Base-by-base conservation (phyloP, 768 basidiomycete genomes). In the Sutorius australiensis region DNA sequence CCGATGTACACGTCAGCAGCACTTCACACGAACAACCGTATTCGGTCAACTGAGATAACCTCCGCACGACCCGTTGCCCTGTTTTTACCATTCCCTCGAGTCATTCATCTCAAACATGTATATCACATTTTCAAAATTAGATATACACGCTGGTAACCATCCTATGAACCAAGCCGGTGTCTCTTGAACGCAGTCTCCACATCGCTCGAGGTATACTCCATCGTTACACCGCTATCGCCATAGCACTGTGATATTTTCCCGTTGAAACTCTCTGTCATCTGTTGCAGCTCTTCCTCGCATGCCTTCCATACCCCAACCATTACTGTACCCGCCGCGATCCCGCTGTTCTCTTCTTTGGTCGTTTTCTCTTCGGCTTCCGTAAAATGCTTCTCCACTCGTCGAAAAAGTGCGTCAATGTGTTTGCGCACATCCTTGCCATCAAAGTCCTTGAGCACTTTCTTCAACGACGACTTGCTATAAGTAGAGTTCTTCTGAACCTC, bases 351-450 rank as follows among this genome's bases (percentile, higher is more conserved):
- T 53, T 86, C 82, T 4, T 73, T 77, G 17, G 79, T 80, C 4
- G 79, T 65, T 58, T 82, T 86, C 56, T 86, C 87, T 10, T 86
- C 84, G 1, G 82, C 82, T 61, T 94, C 91, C 6, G 86, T 86
- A 63, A 97, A 98, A 65, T 98, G 95, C 70, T 98, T 98, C 71
- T 95, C 92, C 28, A 98, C 91, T 10, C 95, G 84, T 66, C 91
- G 91, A 71, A 86, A 87, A 34, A 98, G 76, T 8, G 81, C 80
- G 50, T 98, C 95, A 47, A 95, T 75, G 55, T 89, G 79, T 67
- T 95, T 95, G 34, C 90, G 86, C 12, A 98, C 73, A 67, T 98
- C 95, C 70, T 97, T 98, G 36, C 82, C 73, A 56, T 80, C 86
- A 67, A 83, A 87, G 62, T 97, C 95, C 65, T 90, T 92, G 45